Base-by-base conservation (phyloP, 2,329 filamentous ascomycete species). In the Cladobotryum protrusum region DNA sequence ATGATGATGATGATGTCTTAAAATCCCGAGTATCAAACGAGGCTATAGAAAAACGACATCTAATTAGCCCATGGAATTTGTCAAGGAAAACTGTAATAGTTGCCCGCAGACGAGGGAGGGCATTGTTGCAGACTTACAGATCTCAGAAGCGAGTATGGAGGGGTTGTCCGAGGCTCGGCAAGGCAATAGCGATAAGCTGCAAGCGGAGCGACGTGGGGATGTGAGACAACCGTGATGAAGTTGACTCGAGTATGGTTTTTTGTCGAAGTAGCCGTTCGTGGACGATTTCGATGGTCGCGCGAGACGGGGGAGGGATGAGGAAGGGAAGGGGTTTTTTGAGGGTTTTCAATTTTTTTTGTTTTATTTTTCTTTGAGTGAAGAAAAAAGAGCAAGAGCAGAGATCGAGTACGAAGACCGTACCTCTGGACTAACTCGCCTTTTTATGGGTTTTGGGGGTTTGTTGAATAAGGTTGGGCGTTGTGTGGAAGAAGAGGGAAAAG, bases 311-410 rank as follows among this genome's bases (percentile, higher is more conserved):
- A 60, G 51, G 52, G 53, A 50, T 17, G 54, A 55, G 45, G 41
- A 39, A 44, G 13, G 75, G 71, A 71, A 76, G 73, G 77, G 83
- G 81, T 72, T 76, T 81, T 79, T 72, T 72, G 65, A 63, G 57
- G 67, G 67, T 70, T 81, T 82, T 79, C 75, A 71, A 70, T 64
- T 62, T 80, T 82, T 82, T 82, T 82, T 81, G 76, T 68, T 63
- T 70, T 69, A 68, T 70, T 77, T 78, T 78, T 58, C 71, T 72
- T 65, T 69, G 67, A 67, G 66, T 69, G 68, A 65, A 64, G 61
- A 65, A 72, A 72, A 71, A 75, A 72, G 74, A 73, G 72, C 71
- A 74, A 78, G 77, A 75, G 77, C 77, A 81, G 75, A 78, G 73
- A 77, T 72, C 66, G 71, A 75, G 76, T 72, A 77, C 76, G 74